Evolutionary conservation across 331 rosid species (phyloP).

Genomic region (Saraca asoca): DNA sequence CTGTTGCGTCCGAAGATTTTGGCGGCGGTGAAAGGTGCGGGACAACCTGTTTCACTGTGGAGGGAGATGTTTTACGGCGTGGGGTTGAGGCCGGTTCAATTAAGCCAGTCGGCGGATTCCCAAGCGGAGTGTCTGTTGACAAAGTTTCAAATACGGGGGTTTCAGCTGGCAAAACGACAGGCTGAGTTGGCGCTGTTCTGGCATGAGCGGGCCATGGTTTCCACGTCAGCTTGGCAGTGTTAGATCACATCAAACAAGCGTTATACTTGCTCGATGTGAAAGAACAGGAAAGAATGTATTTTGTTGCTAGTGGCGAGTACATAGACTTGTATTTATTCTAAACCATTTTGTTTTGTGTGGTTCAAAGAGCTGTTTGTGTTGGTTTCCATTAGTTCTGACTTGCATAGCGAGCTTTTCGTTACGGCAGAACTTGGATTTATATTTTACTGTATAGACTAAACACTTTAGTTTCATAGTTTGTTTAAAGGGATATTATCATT

Average conservation of each 20-base stretch:
- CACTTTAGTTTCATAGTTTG: too few species aligned
- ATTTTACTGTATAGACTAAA: too few species aligned
- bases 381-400: too few species aligned
- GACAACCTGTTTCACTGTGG: conserved; percentile 51
- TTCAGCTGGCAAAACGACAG: conserved; percentile 77
- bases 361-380: too few species aligned
- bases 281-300: too few species aligned
- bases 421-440: too few species aligned
- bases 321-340: too few species aligned
- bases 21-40: conserved; percentile 62
- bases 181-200: conserved; percentile 81
- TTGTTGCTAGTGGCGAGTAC: too few species aligned
- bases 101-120: conserved; percentile 79
- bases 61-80: conserved; percentile 66
- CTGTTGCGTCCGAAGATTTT: conserved; percentile 59
- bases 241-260: background rate
- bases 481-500: too few species aligned
- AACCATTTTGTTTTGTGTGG: too few species aligned
- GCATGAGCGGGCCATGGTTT: conserved; percentile 70
- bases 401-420: too few species aligned
- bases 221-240: conserved; percentile 83
- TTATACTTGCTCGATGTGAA: too few species aligned
- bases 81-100: conserved; percentile 76
- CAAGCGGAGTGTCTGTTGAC: conserved; percentile 81
- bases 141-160: conserved; percentile 69